Conservation (phyloP, 2,329 filamentous ascomycete species). For the Chaetomiaceae sp. region DNA sequence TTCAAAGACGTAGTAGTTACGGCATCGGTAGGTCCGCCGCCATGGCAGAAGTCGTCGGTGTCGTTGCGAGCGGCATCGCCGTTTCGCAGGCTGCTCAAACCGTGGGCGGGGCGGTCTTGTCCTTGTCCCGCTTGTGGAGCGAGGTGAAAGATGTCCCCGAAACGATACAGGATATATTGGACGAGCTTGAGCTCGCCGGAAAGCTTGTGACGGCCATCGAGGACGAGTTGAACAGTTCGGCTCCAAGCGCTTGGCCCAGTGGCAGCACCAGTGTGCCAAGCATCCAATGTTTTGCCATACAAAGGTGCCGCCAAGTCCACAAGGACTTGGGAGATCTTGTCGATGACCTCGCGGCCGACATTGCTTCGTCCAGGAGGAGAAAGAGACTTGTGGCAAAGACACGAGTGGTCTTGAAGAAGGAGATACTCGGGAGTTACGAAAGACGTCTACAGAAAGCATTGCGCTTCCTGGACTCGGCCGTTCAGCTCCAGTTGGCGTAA, state of each 20-base stretch:
- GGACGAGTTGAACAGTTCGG: not conserved
- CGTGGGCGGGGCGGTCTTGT: not conserved
- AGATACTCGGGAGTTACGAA: not conserved
- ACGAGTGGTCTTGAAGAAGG: slow-evolving; percentile 7
- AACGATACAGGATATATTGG: not conserved
- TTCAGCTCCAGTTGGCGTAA: slow-evolving; percentile 1
- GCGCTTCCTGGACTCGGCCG: not conserved
- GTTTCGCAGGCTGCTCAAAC: slow-evolving; percentile 1
- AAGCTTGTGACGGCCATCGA: not conserved
- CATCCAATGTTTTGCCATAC: not conserved
- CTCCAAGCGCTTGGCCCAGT: no score
- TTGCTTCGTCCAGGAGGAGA: slow-evolving; percentile 1
- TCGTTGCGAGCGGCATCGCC: slow-evolving; percentile 7
- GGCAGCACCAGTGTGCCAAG: not conserved
- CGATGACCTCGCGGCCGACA: not conserved
- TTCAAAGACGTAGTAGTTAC: no score
- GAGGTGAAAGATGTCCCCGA: slow-evolving; percentile 9
- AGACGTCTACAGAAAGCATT: not conserved
- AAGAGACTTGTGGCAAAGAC: not conserved
- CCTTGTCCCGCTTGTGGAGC: not conserved
- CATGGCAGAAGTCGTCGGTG: slow-evolving; percentile 11
- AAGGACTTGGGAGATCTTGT: not conserved
- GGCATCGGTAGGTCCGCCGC: no score
- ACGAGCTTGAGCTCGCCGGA: not conserved
- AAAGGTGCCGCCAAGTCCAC: not conserved